These are phyloP conservation scores for Suillus tomentosus DNA, from an alignment of 768 basidiomycete species.

Conservation along the genomic window DNA sequence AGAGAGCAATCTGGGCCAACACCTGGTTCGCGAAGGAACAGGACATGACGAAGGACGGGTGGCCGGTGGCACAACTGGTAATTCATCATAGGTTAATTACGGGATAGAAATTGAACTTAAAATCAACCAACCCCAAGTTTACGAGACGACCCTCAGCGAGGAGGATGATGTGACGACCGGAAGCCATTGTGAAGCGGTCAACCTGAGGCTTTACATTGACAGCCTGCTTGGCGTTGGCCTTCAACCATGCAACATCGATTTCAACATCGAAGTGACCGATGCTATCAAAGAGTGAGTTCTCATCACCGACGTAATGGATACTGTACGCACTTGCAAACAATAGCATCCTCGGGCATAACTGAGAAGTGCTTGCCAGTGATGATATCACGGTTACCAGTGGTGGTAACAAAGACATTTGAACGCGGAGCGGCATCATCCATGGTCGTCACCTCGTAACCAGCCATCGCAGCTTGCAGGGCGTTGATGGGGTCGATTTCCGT, in stretches of 20 bases:
- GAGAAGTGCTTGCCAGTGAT: constrained; percentile 90
- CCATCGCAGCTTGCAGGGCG: constrained; percentile 99
- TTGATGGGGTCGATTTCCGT: constrained; percentile 99
- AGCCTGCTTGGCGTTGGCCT: constrained; percentile 80
- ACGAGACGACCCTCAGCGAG: constrained; percentile 99
- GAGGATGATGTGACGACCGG: constrained; percentile 93
- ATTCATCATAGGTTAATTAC: constrained; percentile 15
- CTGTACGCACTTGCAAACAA: constrained; percentile 89
- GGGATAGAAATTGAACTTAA: background rate
- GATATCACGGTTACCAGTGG: constrained; percentile 98
- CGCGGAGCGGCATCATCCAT: constrained; percentile 97
- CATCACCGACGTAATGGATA: constrained; percentile 6
- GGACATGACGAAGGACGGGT: constrained; percentile 99
- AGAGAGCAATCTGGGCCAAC: constrained; percentile 96
- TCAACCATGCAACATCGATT: constrained; percentile 98
- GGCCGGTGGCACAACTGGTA: constrained; percentile 89
- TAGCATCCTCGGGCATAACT: constrained; percentile 97
- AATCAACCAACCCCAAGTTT: constrained; percentile 79
- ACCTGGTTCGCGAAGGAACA: constrained; percentile 99
- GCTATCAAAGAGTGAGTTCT: constrained; percentile 39
- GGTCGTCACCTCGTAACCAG: constrained; percentile 96
- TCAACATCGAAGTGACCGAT: constrained; percentile 88
- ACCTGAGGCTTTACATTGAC: constrained; percentile 99
- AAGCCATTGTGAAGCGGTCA: constrained; percentile 92
- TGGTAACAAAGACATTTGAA: constrained; percentile 93